Evolutionary conservation across 768 basidiomycete species (phyloP).

Genomic region (Imleria badia): DNA sequence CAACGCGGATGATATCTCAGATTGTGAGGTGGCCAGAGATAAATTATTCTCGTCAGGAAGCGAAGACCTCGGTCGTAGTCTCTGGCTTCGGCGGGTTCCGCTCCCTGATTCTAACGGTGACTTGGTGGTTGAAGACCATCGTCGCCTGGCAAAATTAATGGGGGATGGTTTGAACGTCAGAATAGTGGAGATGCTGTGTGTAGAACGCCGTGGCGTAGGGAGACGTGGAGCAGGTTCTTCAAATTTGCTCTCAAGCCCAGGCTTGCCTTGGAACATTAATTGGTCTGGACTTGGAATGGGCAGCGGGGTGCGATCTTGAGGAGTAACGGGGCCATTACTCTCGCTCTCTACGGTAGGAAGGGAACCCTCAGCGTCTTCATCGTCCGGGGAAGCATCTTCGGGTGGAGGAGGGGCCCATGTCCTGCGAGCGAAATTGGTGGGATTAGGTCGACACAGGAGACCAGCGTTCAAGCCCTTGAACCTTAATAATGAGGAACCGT

Average conservation of each 20-base stretch:
- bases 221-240: slow-evolving; percentile 24
- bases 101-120: slow-evolving; percentile 36
- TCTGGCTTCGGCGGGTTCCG: slow-evolving; percentile 35
- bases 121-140: slow-evolving; percentile 50
- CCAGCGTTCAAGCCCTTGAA: slow-evolving; percentile 41
- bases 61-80: slow-evolving; percentile 33
- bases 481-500: slow-evolving; percentile 24
- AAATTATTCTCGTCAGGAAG: slow-evolving; percentile 32
- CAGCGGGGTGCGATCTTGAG: slow-evolving; percentile 49
- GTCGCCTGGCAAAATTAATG: slow-evolving; percentile 59
- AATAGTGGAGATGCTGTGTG: slow-evolving; percentile 35
- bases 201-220: slow-evolving; percentile 23
- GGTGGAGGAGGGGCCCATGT: slow-evolving; percentile 49
- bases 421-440: slow-evolving; percentile 56
- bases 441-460: slow-evolving; percentile 59
- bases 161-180: slow-evolving; percentile 62
- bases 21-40: slow-evolving; percentile 26
- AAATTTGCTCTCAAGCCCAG: slow-evolving; percentile 16
- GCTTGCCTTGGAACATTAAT: slow-evolving; percentile 23
- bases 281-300: slow-evolving; percentile 38
- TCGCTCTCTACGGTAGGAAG: slow-evolving; percentile 46
- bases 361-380: slow-evolving; percentile 31
- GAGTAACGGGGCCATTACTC: slow-evolving; percentile 52
- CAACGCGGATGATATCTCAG: slow-evolving; percentile 29
- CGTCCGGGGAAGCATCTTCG: slow-evolving; percentile 36